Conservation (phyloP, 2,329 filamentous ascomycete genomes). For the Xylariaceae sp. region DNA sequence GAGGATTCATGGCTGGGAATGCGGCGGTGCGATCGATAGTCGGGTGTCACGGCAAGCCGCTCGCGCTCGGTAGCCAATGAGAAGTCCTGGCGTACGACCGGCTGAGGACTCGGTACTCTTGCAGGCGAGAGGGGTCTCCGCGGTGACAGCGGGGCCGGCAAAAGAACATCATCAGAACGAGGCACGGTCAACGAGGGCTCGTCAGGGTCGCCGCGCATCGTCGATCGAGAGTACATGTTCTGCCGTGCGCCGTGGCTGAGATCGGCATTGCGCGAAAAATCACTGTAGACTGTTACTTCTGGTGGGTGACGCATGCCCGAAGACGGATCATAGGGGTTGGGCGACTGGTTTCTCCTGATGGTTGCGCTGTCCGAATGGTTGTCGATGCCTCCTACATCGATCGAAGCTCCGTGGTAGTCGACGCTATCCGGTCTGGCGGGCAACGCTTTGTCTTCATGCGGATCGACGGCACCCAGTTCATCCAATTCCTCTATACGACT, state of each 20-base stretch:
- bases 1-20: constrained; percentile 73
- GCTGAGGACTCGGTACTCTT: constrained; percentile 31
- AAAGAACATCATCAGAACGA: constrained; percentile 52
- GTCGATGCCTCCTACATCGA: constrained; percentile 36
- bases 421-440: constrained; percentile 65
- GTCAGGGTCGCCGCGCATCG: constrained; percentile 36
- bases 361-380: constrained; percentile 42
- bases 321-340: constrained; percentile 34
- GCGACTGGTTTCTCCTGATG: constrained; percentile 44
- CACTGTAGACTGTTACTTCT: constrained; percentile 22
- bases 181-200: constrained; percentile 39
- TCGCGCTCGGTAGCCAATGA: constrained; percentile 29
- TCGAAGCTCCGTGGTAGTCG: constrained; percentile 40
- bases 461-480: constrained; percentile 56
- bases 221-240: constrained; percentile 50
- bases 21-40: constrained; percentile 40
- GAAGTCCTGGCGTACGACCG: constrained; percentile 36
- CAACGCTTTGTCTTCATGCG: constrained; percentile 64
- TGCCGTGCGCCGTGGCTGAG: constrained; percentile 39
- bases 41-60: constrained; percentile 23
- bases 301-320: constrained; percentile 22
- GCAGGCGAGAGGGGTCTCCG: constrained; percentile 50
- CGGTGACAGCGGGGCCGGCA: constrained; percentile 68
- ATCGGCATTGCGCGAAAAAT: constrained; percentile 25
- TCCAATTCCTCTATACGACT: constrained; percentile 83